These are phyloP conservation scores for Melocanna baccifera DNA, from an alignment of 176 grass and related monocot species.

Conservation along the genomic window DNA sequence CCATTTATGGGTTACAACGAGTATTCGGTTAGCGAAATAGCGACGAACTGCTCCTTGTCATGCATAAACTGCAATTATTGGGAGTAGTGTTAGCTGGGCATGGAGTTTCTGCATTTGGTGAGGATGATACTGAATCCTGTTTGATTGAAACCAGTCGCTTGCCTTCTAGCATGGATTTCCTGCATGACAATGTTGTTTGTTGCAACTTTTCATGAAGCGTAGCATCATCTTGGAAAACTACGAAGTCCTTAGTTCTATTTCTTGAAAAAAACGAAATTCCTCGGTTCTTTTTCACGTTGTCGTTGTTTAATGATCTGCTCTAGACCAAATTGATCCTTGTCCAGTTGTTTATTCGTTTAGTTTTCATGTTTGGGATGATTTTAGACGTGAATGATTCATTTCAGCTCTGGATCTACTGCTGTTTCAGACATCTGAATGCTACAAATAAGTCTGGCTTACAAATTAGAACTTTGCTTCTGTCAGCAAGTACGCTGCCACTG, in stretches of 20 bases:
- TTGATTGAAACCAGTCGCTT: neutral
- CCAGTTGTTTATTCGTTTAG: neutral
- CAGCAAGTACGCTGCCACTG: neutral
- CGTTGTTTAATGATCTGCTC: neutral
- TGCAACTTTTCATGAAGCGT: neutral
- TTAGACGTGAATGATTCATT: neutral
- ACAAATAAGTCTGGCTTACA: neutral
- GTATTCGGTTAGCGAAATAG: neutral
- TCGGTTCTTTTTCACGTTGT: neutral
- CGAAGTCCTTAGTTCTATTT: neutral
- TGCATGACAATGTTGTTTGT: neutral
- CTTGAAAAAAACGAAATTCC: too few relatives aligned
- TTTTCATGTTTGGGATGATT: neutral
- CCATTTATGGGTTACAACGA: neutral
- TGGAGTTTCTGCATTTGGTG: neutral
- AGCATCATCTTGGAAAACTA: neutral
- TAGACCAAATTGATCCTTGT: neutral
- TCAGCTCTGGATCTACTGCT: neutral
- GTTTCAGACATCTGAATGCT: neutral
- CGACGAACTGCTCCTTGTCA: neutral
- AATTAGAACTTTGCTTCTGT: neutral
- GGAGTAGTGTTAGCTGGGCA: neutral
- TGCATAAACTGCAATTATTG: neutral
- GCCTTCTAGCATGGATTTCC: neutral
- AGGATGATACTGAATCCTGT: neutral